phyloP scores from a whole-genome alignment of 2,329 filamentous ascomycete species.

The Colletotrichum tofieldiae region DNA sequence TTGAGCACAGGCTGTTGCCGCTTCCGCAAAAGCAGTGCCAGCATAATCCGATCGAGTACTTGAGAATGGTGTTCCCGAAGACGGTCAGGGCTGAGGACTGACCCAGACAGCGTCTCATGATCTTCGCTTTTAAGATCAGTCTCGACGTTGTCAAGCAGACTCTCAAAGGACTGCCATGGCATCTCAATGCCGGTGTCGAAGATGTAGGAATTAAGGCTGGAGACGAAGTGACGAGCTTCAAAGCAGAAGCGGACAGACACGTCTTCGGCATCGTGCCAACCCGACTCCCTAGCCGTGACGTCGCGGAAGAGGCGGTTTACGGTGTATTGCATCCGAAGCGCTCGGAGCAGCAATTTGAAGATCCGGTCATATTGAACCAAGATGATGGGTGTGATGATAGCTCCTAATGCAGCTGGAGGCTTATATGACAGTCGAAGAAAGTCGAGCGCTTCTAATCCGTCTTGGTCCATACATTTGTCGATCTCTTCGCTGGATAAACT shows the following conservation, averaged over 20 bases:
- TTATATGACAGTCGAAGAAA: conserved; percentile 92
- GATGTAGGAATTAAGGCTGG: conserved; percentile 81
- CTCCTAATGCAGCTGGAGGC: conserved; percentile 78
- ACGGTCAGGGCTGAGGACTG: conserved; percentile 74
- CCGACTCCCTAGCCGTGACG: conserved; percentile 59
- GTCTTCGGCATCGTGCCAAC: conserved; percentile 56
- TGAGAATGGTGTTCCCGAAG: conserved; percentile 80
- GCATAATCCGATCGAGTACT: conserved; percentile 82
- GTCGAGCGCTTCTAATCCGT: conserved; percentile 90
- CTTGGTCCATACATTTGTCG: conserved; percentile 84
- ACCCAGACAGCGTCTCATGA: conserved; percentile 54
- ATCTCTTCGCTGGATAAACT: conserved; percentile 85
- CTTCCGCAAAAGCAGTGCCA: conserved; percentile 80
- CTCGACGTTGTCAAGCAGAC: conserved; percentile 76
- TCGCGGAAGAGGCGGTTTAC: conserved; percentile 76
- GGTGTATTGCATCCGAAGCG: conserved; percentile 85
- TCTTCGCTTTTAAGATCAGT: conserved; percentile 65
- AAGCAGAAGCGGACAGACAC: conserved; percentile 74
- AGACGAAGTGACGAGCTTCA: conserved; percentile 86
- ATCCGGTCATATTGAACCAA: conserved; percentile 88
- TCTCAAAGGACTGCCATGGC: conserved; percentile 81
- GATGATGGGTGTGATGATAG: conserved; percentile 79
- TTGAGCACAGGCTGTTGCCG: conserved; percentile 81
- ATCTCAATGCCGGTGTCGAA: conserved; percentile 83
- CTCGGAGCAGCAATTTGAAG: conserved; percentile 84